Conservation (phyloP, 148 eudicot species). For the Rhododendron griersonianum region DNA sequence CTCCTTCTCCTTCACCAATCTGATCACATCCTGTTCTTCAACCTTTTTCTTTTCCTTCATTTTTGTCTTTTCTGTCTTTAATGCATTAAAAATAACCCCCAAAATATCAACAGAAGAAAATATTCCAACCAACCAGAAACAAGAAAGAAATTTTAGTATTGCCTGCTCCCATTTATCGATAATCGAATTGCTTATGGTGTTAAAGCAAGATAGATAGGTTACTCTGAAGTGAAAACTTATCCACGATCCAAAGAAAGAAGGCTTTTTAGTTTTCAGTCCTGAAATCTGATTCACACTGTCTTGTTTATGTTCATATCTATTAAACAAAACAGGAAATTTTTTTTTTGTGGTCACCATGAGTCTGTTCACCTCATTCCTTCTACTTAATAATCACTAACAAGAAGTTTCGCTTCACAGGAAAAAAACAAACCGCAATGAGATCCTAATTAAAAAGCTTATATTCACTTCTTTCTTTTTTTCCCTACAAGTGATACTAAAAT, state of each 20-base stretch:
- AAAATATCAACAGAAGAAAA: constrained; percentile 9
- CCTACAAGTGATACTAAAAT: not conserved
- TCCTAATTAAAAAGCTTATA: not conserved
- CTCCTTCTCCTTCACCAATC: constrained; percentile 41
- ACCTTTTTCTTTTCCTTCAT: constrained; percentile 33
- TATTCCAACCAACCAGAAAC: not conserved
- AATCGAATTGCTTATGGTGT: not conserved
- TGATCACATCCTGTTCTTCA: constrained; percentile 46
- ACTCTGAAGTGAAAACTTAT: not conserved
- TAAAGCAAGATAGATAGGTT: not conserved
- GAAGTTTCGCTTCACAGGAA: not conserved
- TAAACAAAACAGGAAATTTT: not conserved
- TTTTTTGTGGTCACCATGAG: not conserved
- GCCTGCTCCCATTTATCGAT: not conserved
- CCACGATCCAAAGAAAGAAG: not conserved
- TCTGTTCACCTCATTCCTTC: not conserved
- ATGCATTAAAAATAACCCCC: not conserved
- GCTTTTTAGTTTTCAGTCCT: not conserved
- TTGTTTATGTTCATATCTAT: not conserved
- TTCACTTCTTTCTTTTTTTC: not conserved
- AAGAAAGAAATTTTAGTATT: not conserved
- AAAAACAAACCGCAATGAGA: not conserved
- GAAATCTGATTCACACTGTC: not conserved
- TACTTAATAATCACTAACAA: not conserved
- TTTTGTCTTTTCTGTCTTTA: constrained; percentile 36